phyloP scores from a whole-genome alignment of 2,329 filamentous ascomycete genomes.

The Hymenoscyphus fraxineus region DNA sequence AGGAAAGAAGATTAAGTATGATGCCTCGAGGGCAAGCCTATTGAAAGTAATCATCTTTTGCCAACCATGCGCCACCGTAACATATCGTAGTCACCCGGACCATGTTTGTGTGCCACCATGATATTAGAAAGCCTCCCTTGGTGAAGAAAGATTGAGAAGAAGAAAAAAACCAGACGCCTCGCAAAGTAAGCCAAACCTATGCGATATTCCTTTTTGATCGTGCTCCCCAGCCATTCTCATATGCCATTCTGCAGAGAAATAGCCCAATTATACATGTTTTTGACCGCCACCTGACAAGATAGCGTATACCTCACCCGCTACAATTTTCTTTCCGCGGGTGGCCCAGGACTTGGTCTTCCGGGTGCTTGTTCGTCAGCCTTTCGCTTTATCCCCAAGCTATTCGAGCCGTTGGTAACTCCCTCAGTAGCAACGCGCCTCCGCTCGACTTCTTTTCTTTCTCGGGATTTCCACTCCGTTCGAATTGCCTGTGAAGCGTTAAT shows the following conservation, averaged over 20 bases:
- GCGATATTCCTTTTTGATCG: not conserved
- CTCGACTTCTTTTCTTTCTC: slow-evolving; percentile 52
- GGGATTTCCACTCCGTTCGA: slow-evolving; percentile 55
- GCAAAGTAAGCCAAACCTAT: not conserved
- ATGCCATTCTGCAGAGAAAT: too few species aligned
- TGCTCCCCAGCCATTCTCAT: not conserved
- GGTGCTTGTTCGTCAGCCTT: slow-evolving; percentile 4
- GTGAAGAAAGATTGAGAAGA: not conserved
- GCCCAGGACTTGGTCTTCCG: slow-evolving; percentile 29
- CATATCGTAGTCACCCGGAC: not conserved
- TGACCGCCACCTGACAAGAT: not conserved
- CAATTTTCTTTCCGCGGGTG: slow-evolving; percentile 14
- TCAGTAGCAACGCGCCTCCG: slow-evolving; percentile 4
- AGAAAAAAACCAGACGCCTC: not conserved
- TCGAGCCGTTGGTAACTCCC: not conserved
- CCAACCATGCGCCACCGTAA: slow-evolving; percentile 2
- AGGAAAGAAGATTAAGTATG: not conserved
- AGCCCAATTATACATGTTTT: not conserved
- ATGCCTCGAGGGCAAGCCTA: not conserved
- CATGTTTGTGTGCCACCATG: not conserved
- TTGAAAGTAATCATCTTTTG: not conserved
- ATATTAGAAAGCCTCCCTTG: not conserved
- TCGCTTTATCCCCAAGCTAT: slow-evolving; percentile 1
- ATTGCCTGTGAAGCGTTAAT: slow-evolving; percentile 66
- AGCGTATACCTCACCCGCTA: not conserved